A percentile compares a stretch with the other conserved stretches of the same genome.
Conservation (phyloP, 768 basidiomycete species). For the Gloeopeniophorella convolvens region DNA sequence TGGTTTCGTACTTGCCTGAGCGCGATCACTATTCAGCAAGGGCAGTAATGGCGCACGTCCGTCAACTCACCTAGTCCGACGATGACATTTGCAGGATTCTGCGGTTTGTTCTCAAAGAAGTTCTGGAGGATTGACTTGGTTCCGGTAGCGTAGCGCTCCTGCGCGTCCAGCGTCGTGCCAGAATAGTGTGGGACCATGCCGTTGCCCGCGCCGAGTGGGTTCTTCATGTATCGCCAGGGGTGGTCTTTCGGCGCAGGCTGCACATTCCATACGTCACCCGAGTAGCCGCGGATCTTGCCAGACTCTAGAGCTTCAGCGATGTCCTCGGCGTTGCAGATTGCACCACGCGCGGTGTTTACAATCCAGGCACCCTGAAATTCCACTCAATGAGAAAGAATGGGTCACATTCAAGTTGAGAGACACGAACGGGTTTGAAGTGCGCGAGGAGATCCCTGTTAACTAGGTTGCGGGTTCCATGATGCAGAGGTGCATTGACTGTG, state of each 20-base stretch:
- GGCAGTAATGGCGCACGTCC: too few relatives aligned
- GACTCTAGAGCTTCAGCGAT: constrained; percentile 69
- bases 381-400: too few relatives aligned
- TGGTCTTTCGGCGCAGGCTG: constrained; percentile 87
- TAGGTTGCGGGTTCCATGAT: constrained; percentile 76
- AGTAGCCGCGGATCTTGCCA: constrained; percentile 59
- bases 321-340: constrained; percentile 80
- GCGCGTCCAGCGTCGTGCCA: constrained; percentile 86
- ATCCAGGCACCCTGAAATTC: constrained; percentile 91
- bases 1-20: constrained; percentile 32
- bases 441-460: constrained; percentile 76
- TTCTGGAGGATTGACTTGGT: constrained; percentile 64
- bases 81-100: constrained; percentile 79
- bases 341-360: constrained; percentile 90
- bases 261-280: constrained; percentile 75
- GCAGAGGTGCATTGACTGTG: constrained; percentile 81
- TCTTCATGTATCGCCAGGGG: constrained; percentile 77
- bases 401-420: too few relatives aligned
- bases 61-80: too few relatives aligned
- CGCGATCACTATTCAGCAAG: too few relatives aligned
- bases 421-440: constrained; percentile 79
- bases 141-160: constrained; percentile 77
- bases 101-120: constrained; percentile 55
- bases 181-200: constrained; percentile 88
- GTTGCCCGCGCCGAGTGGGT: constrained; percentile 78